Base-by-base conservation (phyloP, 345 rosid genomes). In the Psidium friedrichsthalianum region DNA sequence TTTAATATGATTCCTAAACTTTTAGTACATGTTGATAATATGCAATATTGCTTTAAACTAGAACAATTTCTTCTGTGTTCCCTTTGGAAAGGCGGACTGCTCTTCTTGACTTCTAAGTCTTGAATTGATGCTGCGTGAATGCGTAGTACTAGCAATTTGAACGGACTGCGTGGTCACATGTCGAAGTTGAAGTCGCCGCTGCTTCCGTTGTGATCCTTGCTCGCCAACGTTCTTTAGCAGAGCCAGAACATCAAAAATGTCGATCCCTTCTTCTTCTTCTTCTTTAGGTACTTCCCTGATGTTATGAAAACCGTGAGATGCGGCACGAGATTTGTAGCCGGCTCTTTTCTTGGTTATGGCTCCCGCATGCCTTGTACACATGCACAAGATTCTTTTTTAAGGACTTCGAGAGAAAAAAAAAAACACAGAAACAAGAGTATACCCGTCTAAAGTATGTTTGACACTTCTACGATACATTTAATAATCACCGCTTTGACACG, bases 401-500 rank as follows among this genome's bases (percentile, higher is more conserved):
- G 36, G 20, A 59, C 74, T 52, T 14, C 2, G 1, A 6, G 2
- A 11, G 47, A 3, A n/a, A 27, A 13, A 14, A 0, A 29, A 14
- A 3, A 6, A 15, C 0, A 3, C 5, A 0, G 0, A 61, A 61
- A 61, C 42, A 61, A 29, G 74, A 29, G 10, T 15, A 61, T 1
- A 13, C 2, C 21, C 21, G 1, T 27, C 5, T 3, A 14, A 0
- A 61, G 40, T 13, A 27, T 0, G 2, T 14, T 7, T 15, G 29
- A 15, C 27, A 36, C 36, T 36, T 36, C 36, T 36, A 16, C 8
- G 5, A 0, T 11, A 64, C 6, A 0, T 16, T 16, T 15, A 6
- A 15, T 15, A 36, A 64, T 14, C 1, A 2, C 20, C 15, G 5
- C 3, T 21, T 61, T 6, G 5, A 64, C 5, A 3, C 1, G 4